phyloP scores from a whole-genome alignment of 768 basidiomycete genomes.

The Leccinum subgranulosum region DNA sequence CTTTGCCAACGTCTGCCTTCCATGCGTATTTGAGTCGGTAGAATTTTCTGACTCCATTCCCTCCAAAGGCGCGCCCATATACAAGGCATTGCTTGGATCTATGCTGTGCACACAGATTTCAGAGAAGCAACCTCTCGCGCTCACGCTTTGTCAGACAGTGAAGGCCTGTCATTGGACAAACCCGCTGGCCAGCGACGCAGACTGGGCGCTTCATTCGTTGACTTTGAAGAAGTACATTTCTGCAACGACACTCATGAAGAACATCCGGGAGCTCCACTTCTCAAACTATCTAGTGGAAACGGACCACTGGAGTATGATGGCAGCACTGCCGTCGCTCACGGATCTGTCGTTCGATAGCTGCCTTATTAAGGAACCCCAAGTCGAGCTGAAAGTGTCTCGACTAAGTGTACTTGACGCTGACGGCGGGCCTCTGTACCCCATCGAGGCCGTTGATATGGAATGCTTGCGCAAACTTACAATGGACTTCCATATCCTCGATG shows the following conservation, averaged over 20 bases:
- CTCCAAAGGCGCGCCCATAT: neutral
- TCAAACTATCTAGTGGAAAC: slow-evolving; percentile 1
- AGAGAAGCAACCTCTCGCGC: neutral
- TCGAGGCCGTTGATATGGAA: neutral
- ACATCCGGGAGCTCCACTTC: slow-evolving; percentile 16
- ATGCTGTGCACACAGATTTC: neutral
- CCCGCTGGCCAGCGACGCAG: neutral
- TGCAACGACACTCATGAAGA: slow-evolving; percentile 16
- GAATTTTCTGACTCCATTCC: slow-evolving; percentile 14
- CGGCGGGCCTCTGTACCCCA: no score
- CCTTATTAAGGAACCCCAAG: neutral
- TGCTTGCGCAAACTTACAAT: neutral
- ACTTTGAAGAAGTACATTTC: neutral
- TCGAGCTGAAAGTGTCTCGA: neutral
- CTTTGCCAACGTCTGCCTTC: slow-evolving; percentile 38
- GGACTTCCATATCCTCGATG: neutral
- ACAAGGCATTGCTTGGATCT: neutral
- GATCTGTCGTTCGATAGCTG: slow-evolving; percentile 11
- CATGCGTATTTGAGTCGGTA: slow-evolving; percentile 38
- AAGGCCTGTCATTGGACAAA: slow-evolving; percentile 1
- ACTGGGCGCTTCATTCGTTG: neutral
- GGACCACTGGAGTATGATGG: slow-evolving; percentile 16
- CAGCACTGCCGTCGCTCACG: slow-evolving; percentile 11
- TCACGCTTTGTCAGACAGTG: neutral
- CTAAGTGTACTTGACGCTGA: neutral